A percentile compares a stretch with the other conserved stretches of the same genome.
These are phyloP conservation scores for thale cress (Arabidopsis thaliana) DNA, from an alignment of 345 rosid genomes.

Conservation along the genomic window DNA sequence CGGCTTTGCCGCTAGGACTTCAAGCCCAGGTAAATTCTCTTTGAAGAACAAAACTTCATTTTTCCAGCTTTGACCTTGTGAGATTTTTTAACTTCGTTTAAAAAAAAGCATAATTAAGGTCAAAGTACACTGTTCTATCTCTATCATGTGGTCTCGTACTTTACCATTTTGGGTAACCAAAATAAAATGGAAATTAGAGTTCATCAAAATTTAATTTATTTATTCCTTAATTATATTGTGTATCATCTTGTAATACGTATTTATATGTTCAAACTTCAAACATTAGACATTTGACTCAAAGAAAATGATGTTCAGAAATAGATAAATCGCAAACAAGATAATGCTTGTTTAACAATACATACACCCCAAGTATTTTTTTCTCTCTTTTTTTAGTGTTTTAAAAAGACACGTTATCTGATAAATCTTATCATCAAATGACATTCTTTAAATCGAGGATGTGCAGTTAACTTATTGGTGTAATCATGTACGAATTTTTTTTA, in stretches of 20 bases:
- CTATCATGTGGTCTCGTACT: slow-evolving; percentile 5
- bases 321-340: slow-evolving; percentile 15
- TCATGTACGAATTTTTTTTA: too few relatives aligned
- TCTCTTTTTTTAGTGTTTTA: background rate
- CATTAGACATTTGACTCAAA: slow-evolving; percentile 10
- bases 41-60: too few relatives aligned
- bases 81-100: too few relatives aligned
- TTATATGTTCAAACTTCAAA: background rate
- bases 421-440: background rate
- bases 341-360: background rate
- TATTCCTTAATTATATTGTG: background rate
- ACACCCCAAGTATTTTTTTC: background rate
- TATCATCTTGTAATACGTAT: background rate
- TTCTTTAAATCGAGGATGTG: background rate
- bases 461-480: background rate
- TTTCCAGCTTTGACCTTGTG: too few relatives aligned
- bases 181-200: background rate
- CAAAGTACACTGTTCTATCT: background rate
- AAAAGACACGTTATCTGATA: background rate
- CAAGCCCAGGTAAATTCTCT: too few relatives aligned
- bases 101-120: background rate
- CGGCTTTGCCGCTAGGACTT: too few relatives aligned
- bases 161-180: slow-evolving; percentile 6
- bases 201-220: background rate
- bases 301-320: background rate